Conservation (phyloP, 2,329 filamentous ascomycete species). For the Diplodia intermedia region DNA sequence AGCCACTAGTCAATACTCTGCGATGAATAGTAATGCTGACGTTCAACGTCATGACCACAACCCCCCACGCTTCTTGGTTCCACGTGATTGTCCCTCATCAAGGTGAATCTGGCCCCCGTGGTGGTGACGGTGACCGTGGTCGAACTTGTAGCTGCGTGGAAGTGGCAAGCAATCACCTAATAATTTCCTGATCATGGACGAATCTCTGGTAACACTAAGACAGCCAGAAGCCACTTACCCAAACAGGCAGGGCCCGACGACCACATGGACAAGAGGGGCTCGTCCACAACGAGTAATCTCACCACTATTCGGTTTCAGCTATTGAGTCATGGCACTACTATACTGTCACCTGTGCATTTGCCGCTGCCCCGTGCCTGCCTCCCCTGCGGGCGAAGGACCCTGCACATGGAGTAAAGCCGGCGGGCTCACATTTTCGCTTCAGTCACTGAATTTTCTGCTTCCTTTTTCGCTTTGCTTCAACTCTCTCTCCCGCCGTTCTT, state of each 20-base stretch:
- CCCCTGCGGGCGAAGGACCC: background rate
- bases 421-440: background rate
- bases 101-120: too few relatives aligned
- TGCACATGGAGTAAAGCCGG: background rate
- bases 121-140: too few relatives aligned
- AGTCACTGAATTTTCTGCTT: background rate
- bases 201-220: too few relatives aligned
- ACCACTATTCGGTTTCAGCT: background rate
- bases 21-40: constrained; percentile 24
- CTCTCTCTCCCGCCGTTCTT: background rate
- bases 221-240: background rate
- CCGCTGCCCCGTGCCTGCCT: background rate
- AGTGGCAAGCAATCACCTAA: too few relatives aligned
- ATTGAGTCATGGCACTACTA: background rate
- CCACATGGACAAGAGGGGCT: constrained; percentile 1
- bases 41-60: constrained; percentile 10
- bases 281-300: background rate
- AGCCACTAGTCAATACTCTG: background rate
- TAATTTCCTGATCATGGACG: too few relatives aligned
- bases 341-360: background rate
- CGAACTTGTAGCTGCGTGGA: too few relatives aligned
- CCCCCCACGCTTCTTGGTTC: background rate
- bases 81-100: background rate
- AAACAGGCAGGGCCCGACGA: background rate
- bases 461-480: background rate